Percentiles rank a stretch among this genome's conserved stretches.
These are phyloP conservation scores for Hygrophorus russula DNA, from an alignment of 768 basidiomycete species.

Conservation along the genomic window DNA sequence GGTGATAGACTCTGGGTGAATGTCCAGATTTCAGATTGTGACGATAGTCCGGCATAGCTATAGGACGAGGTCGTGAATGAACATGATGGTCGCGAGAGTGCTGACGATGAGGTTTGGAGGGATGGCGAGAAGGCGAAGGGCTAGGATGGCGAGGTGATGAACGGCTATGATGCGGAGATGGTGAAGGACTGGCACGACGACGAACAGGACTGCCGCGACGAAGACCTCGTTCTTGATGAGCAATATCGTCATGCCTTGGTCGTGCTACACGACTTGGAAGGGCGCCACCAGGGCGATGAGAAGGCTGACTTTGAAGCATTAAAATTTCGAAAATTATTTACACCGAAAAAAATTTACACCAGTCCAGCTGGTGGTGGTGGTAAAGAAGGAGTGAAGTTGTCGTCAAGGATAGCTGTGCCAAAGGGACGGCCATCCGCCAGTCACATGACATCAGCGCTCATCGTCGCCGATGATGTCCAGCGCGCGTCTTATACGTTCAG, in stretches of 20 bases:
- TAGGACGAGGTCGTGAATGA: conserved; percentile 6
- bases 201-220: background rate
- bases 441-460: background rate
- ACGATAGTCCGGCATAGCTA: conserved; percentile 8
- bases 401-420: background rate
- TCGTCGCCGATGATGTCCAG: background rate
- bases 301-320: conserved; percentile 12
- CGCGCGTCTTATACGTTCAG: background rate
- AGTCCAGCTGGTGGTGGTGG: conserved; percentile 15
- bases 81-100: conserved; percentile 1
- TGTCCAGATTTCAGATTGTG: conserved; percentile 7
- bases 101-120: too few species aligned
- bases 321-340: background rate
- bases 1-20: background rate
- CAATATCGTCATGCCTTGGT: background rate
- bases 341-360: conserved; percentile 6
- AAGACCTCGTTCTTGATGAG: too few species aligned
- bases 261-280: conserved; percentile 13
- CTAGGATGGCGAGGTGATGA: background rate
- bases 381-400: background rate
- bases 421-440: background rate
- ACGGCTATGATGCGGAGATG: background rate
- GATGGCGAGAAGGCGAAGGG: too few species aligned
- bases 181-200: background rate
- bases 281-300: conserved; percentile 20